Evolutionary conservation across 2,329 filamentous ascomycete genomes (phyloP), one percentile per base, ranked within the genome.

Genomic region (Trichoderma sp.): DNA sequence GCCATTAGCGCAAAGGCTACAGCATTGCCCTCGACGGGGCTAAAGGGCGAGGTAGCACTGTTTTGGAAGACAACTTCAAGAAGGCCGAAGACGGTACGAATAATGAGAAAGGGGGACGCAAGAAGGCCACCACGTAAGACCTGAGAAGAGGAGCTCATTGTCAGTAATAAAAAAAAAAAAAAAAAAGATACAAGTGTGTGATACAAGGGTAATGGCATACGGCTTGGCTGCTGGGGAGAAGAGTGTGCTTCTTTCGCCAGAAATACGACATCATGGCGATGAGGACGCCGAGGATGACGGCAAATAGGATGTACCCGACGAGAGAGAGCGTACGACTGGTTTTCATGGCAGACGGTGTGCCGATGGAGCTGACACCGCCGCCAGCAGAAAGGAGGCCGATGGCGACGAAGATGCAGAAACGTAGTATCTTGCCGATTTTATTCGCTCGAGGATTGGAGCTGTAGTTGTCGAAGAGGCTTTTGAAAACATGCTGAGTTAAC

Each of bases 221-320:
- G 37, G 34, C 61, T 13, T 68, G 70, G 39, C 73, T 74, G 49
- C 72, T 72, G 32, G 68, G 68, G 1, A 71, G 64, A 3, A 74
- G 66, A 14, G 32, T 69, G 1, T 68, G n/a, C 28, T 63, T 67
- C 51, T 70, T 70, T 26, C 5, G 11, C 24, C 66, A 70, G 16
- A 72, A 73, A 66, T 69, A 71, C 1, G 70, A 13, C 56, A 73
- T 70, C 68, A 73, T 69, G 21, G 49, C 58, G 7, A 70, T 70
- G 30, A 75, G 70, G 4, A 70, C 54, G 3, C 51, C 46, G 6
- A 74, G 72, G 30, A 73, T 65, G 18, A 69, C 66, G 21, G 71
- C 70, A 13, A 75, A 72, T n/a, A 75, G 32, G 43, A 74, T 68
- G 55, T 75, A 75, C 7, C 73, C 74, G 24, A 68, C 69, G 4